Conservation (phyloP, 2,329 filamentous ascomycete species). For the Penicillium sp. region DNA sequence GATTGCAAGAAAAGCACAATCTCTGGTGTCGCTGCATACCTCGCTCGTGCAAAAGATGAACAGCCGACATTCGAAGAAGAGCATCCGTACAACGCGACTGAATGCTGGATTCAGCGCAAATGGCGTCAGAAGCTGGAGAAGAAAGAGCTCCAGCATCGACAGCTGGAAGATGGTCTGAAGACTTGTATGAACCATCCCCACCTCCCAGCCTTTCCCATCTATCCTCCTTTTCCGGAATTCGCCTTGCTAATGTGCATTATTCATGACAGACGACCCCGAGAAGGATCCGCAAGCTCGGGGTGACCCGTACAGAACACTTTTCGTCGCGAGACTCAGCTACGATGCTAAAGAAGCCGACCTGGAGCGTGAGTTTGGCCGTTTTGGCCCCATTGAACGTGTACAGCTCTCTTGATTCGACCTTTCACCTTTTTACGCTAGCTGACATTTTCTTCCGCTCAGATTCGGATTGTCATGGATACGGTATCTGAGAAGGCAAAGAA, state of each 20-base stretch:
- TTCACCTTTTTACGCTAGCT: background rate
- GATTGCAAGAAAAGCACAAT: conserved; percentile 73
- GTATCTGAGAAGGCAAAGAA: conserved; percentile 69
- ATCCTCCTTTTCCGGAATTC: background rate
- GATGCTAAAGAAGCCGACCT: conserved; percentile 85
- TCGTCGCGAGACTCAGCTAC: conserved; percentile 87
- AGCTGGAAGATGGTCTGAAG: conserved; percentile 63
- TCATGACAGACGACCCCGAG: conserved; percentile 66
- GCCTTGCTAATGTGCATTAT: conserved; percentile 6
- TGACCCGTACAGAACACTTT: conserved; percentile 91
- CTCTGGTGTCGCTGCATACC: conserved; percentile 69
- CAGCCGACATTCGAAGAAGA: conserved; percentile 60
- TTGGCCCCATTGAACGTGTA: conserved; percentile 90
- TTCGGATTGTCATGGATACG: conserved; percentile 80
- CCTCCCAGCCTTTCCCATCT: background rate
- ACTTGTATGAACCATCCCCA: conserved; percentile 53
- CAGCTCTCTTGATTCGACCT: conserved; percentile 27
- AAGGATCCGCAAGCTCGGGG: conserved; percentile 87
- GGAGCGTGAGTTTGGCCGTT: conserved; percentile 88
- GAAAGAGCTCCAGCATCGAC: conserved; percentile 57
- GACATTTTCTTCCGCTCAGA: conserved; percentile 52
- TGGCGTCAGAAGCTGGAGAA: conserved; percentile 83
- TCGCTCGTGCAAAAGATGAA: conserved; percentile 68
- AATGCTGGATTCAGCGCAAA: conserved; percentile 87
- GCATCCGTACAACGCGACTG: conserved; percentile 74